phyloP scores from a whole-genome alignment of 75 land plant genomes.

The Sequoia sempervirens region DNA sequence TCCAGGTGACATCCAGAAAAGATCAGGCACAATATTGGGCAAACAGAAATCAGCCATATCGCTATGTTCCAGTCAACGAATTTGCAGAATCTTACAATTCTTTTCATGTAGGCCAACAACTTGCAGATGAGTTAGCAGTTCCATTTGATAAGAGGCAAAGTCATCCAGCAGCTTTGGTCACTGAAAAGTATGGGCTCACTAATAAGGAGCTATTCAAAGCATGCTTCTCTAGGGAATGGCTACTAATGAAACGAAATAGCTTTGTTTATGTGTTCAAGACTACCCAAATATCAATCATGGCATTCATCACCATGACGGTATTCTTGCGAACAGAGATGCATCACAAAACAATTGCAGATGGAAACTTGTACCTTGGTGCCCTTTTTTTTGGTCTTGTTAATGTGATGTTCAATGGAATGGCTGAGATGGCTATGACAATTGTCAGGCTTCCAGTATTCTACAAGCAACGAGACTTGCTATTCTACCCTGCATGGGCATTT shows the following conservation, averaged over 20 bases:
- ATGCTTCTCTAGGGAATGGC: conserved; percentile 58
- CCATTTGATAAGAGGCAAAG: conserved; percentile 60
- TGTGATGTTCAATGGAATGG: conserved; percentile 64
- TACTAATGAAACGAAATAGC: conserved; percentile 68
- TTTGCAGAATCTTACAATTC: conserved; percentile 48
- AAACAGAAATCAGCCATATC: conserved; percentile 42
- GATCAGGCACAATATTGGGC: conserved; percentile 90
- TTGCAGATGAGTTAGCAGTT: conserved; percentile 40
- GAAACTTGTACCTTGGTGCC: conserved; percentile 50
- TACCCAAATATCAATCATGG: conserved; percentile 34
- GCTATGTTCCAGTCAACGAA: conserved; percentile 55
- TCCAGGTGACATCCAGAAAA: conserved; percentile 61
- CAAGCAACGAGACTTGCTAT: conserved; percentile 78
- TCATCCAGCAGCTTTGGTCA: conserved; percentile 72
- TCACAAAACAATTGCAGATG: conserved; percentile 31
- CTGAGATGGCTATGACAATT: conserved; percentile 69
- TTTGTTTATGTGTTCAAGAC: conserved; percentile 73
- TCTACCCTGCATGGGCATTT: conserved; percentile 81
- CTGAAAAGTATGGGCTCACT: conserved; percentile 54
- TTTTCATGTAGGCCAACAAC: conserved; percentile 43
- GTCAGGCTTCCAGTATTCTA: conserved; percentile 75
- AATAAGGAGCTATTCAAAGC: conserved; percentile 65
- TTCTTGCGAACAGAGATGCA: conserved; percentile 70
- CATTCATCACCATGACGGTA: conserved; percentile 43
- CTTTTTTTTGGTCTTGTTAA: conserved; percentile 46